These are phyloP conservation scores for Mrakia frigida DNA, from an alignment of 768 basidiomycete genomes.

Conservation along the genomic window DNA sequence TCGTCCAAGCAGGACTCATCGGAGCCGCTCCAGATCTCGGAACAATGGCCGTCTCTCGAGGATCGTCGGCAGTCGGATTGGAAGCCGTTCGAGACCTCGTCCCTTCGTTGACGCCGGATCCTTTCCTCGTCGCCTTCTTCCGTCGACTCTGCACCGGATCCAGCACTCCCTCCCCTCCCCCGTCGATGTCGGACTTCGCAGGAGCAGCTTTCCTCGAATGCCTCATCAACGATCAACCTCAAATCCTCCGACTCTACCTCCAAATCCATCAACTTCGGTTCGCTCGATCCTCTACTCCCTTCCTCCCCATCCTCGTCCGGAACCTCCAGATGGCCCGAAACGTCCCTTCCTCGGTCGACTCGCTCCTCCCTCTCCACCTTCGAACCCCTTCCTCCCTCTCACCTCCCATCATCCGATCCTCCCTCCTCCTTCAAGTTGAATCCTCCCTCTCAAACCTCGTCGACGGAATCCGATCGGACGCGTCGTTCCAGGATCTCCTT, in stretches of 20 bases:
- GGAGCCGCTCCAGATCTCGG: conserved; percentile 82
- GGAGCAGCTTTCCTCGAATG: conserved; percentile 19
- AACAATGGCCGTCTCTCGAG: conserved; percentile 59
- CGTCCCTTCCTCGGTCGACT: not conserved
- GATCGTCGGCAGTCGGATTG: conserved; percentile 61
- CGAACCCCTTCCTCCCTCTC: not conserved
- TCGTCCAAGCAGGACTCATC: conserved; percentile 78
- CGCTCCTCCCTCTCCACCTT: not conserved
- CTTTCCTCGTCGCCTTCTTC: conserved; percentile 71
- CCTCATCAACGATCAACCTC: conserved; percentile 30
- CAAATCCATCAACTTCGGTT: conserved; percentile 9
- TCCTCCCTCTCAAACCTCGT: not conserved
- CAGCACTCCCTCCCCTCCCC: not conserved
- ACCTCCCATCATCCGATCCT: not conserved
- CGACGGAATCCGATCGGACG: not conserved
- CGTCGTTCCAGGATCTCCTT: not conserved
- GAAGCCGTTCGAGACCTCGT: conserved; percentile 79
- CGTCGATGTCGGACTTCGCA: conserved; percentile 4
- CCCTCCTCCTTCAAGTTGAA: conserved; percentile 15
- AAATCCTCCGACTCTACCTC: conserved; percentile 25
- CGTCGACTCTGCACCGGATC: conserved; percentile 59
- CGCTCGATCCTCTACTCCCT: not conserved
- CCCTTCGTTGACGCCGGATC: conserved; percentile 76
- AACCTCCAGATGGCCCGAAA: conserved; percentile 13
- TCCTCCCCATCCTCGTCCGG: not conserved